Percentiles rank a stretch among this genome's conserved stretches.
phyloP scores from a whole-genome alignment of 768 basidiomycete species.

The Mycena rebaudengoi region DNA sequence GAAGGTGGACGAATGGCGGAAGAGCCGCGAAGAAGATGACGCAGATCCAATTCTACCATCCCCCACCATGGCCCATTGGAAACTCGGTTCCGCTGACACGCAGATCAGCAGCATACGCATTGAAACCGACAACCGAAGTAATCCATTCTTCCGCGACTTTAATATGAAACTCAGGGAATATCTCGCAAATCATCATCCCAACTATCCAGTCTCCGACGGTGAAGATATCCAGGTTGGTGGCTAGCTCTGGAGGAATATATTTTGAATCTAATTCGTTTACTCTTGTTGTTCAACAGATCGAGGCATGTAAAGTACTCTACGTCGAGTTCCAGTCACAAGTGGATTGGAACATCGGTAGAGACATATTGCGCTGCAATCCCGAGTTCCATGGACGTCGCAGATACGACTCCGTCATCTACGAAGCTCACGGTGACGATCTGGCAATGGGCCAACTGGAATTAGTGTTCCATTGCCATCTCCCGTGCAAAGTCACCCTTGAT shows the following conservation, averaged over 20 bases:
- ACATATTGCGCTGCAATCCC: slow-evolving; percentile 20
- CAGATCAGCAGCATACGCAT: neutral
- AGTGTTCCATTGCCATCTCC: slow-evolving; percentile 8
- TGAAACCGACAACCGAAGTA: neutral
- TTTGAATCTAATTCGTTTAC: neutral
- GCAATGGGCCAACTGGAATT: slow-evolving; percentile 13
- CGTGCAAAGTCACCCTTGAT: neutral
- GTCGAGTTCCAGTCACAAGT: slow-evolving; percentile 9
- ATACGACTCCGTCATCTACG: slow-evolving; percentile 16
- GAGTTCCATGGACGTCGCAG: slow-evolving; percentile 1
- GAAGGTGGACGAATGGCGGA: slow-evolving; percentile 6
- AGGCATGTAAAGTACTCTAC: slow-evolving; percentile 5
- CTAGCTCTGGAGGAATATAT: neutral
- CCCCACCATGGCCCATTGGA: neutral
- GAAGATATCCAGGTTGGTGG: slow-evolving; percentile 2
- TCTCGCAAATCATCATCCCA: neutral
- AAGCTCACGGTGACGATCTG: neutral
- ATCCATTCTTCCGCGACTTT: slow-evolving; percentile 9
- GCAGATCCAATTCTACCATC: neutral
- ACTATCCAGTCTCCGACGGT: neutral
- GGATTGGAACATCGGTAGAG: neutral
- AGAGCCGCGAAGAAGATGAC: neutral
- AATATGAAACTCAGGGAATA: slow-evolving; percentile 14
- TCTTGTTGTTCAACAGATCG: neutral
- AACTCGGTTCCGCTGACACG: slow-evolving; percentile 7